Evolutionary conservation across 1,284 basidiomycete species (phyloP).

Genomic region (Lignosus rhinocerotis): DNA sequence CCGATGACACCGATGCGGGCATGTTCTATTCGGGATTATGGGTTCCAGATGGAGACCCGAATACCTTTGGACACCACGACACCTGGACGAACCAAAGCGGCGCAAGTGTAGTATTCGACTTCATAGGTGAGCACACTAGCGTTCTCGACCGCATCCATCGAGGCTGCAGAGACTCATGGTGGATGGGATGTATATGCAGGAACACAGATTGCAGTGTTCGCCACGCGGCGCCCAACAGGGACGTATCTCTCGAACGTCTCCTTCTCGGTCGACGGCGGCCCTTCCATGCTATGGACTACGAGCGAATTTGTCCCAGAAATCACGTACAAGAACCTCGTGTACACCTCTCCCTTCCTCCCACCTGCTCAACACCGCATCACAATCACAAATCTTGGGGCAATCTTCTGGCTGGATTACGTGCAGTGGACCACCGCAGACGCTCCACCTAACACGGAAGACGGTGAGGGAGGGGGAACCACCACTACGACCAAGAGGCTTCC

Average conservation of each 20-base stretch:
- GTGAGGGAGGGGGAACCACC: not conserved
- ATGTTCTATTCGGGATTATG: constrained; percentile 19
- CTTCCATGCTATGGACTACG: not conserved
- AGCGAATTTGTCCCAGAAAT: constrained; percentile 1
- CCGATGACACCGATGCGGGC: constrained; percentile 7
- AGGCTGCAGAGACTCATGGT: not conserved
- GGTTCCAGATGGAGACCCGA: constrained; percentile 16
- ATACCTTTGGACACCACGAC: constrained; percentile 12
- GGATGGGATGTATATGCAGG: not conserved
- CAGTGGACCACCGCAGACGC: constrained; percentile 5
- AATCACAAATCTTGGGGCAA: constrained; percentile 6
- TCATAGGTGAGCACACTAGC: constrained; percentile 9
- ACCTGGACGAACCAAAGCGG: constrained; percentile 22
- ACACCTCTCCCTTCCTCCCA: constrained; percentile 5
- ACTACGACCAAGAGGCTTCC: not conserved
- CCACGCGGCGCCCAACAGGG: constrained; percentile 3
- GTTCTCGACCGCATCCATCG: not conserved
- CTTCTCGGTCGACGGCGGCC: constrained; percentile 3
- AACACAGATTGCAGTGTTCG: constrained; percentile 6
- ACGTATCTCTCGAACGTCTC: constrained; percentile 12
- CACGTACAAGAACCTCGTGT: constrained; percentile 8
- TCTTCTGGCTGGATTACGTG: constrained; percentile 12
- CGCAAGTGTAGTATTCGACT: constrained; percentile 15
- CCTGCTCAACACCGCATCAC: constrained; percentile 3
- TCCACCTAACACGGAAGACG: not conserved